Conservation (phyloP, 2,329 filamentous ascomycete species). For the Emergomyces pasteurianus region DNA sequence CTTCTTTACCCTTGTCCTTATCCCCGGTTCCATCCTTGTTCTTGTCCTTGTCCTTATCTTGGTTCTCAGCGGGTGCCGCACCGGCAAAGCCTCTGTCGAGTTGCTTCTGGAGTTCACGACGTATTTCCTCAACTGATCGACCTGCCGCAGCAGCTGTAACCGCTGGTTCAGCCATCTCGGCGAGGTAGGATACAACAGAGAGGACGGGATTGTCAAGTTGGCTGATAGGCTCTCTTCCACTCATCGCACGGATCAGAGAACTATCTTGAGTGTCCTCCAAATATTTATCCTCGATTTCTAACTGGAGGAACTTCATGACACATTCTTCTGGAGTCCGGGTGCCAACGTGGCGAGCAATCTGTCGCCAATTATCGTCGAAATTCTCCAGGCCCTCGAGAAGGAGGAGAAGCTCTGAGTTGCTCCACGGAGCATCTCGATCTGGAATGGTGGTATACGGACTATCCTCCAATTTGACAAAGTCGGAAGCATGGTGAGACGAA, state of each 20-base stretch:
- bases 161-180: conserved; percentile 76
- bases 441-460: conserved; percentile 65
- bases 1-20: conserved; percentile 41
- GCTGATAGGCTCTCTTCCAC: conserved; percentile 76
- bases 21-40: conserved; percentile 36
- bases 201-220: conserved; percentile 93
- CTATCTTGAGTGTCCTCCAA: conserved; percentile 60
- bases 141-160: conserved; percentile 85
- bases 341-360: conserved; percentile 83
- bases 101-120: conserved; percentile 63
- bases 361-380: conserved; percentile 92
- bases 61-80: conserved; percentile 42
- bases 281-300: conserved; percentile 97
- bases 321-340: conserved; percentile 91
- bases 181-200: conserved; percentile 89
- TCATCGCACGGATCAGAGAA: conserved; percentile 57
- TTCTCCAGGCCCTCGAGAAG: conserved; percentile 83
- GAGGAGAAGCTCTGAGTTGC: conserved; percentile 76
- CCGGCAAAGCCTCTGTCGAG: conserved; percentile 49
- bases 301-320: conserved; percentile 86
- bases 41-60: conserved; percentile 41
- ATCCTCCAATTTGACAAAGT: conserved; percentile 85
- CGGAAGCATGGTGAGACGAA: conserved; percentile 60
- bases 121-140: conserved; percentile 76
- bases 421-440: conserved; percentile 81